Base-by-base conservation (phyloP, 371 early-diverging fungal genomes). In the Coemansia sp. region DNA sequence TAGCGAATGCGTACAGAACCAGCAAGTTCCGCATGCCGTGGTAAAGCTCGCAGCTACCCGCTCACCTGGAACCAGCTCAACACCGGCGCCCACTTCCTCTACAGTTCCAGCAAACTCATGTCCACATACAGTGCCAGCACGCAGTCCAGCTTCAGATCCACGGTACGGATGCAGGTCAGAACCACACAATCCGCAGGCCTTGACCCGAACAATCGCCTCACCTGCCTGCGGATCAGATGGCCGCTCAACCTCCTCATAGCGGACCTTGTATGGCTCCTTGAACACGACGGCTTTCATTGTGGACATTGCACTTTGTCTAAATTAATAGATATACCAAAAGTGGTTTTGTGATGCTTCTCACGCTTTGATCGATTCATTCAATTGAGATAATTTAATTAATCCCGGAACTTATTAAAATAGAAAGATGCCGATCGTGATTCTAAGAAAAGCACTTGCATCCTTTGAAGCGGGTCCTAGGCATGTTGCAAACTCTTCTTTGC, bases 61-160 rank as follows among this genome's bases (percentile, higher is more conserved):
- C 59, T 67, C 61, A 1, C 72, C 72, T 2, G 59, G 60, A 24
- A 5, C 47, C 11, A 71, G 61, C n/a, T 52, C 63, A 14, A 81
- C 82, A 13, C 76, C 77, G 29, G 75, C 68, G 55, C 84, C 82
- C 3, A 82, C 70, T 16, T 79, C 69, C 40, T 79, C 74, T 13
- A 84, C 78, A 26, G 81, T 54, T 21, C 84, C 84, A 52, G 83
- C 77, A 58, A 78, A 78, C 64, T 84, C 84, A 57, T 82, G 82
- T 2, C 84, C 84, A 22, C 67, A 72, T 24, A 67, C 61, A 0
- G 72, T 72, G 48, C 64, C 64, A 24, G 45, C 26, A 4, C 42
- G 63, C 34, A 72, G 57, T 6, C 72, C 72, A 52, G 63, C 42
- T 45, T 72, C 72, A 3, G 72, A 48, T 48, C 72, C 72, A 18